Percentiles rank a stretch among this genome's conserved stretches.
These are phyloP conservation scores for Pulveroboletus sp. DNA, from an alignment of 768 basidiomycete species.

Conservation along the genomic window DNA sequence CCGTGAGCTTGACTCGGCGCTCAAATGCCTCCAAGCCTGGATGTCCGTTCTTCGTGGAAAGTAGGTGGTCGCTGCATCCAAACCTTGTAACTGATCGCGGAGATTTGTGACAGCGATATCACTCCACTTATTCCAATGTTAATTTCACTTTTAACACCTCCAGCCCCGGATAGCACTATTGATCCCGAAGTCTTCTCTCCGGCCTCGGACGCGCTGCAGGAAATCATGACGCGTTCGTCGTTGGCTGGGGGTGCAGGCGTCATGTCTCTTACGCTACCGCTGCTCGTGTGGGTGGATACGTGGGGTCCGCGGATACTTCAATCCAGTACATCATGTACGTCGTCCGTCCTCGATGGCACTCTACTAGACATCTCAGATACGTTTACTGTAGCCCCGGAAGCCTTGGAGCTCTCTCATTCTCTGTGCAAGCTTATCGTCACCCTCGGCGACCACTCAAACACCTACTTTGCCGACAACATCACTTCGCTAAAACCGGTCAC, in stretches of 20 bases:
- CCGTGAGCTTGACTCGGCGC: conserved; percentile 61
- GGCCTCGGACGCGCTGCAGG: conserved; percentile 70
- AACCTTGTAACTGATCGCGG: not conserved
- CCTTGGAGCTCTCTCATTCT: conserved; percentile 61
- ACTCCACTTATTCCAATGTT: conserved; percentile 68
- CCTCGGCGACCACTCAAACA: conserved; percentile 82
- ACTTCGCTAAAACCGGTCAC: conserved; percentile 42
- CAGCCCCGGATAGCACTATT: conserved; percentile 29
- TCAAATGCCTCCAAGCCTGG: conserved; percentile 85
- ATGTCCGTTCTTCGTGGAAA: conserved; percentile 64
- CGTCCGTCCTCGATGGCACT: not conserved
- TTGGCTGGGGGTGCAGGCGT: conserved; percentile 68
- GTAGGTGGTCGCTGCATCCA: conserved; percentile 40
- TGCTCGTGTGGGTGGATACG: conserved; percentile 73
- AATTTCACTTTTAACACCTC: conserved; percentile 41
- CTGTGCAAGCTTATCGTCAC: conserved; percentile 80
- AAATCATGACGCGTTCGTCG: conserved; percentile 73
- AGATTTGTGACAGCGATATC: conserved; percentile 49
- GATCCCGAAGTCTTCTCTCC: conserved; percentile 58
- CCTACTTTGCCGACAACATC: conserved; percentile 72
- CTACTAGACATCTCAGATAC: not conserved
- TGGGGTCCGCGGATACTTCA: conserved; percentile 49
- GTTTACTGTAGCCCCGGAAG: conserved; percentile 21
- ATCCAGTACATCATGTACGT: conserved; percentile 36
- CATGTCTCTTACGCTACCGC: conserved; percentile 76